Percentiles rank a stretch among this genome's conserved stretches.
These are phyloP conservation scores for Botrytis fabae DNA, from an alignment of 2,329 filamentous ascomycete species.

Conservation along the genomic window DNA sequence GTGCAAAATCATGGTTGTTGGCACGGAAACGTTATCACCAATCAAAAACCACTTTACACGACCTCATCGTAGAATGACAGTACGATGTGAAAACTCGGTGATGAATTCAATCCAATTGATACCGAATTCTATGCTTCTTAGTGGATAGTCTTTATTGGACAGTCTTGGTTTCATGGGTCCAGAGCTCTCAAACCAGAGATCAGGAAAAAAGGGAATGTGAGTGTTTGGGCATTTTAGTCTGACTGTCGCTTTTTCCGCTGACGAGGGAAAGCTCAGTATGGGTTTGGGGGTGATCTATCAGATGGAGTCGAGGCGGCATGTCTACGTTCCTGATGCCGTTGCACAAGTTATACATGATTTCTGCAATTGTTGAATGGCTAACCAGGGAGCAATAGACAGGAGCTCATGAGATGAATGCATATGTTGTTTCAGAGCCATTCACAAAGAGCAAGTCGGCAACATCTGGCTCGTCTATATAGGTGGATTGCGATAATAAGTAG, in stretches of 20 bases:
- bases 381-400: neutral
- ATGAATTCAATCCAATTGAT: neutral
- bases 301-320: neutral
- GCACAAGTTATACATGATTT: neutral
- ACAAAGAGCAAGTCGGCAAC: neutral
- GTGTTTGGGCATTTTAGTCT: neutral
- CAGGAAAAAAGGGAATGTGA: neutral
- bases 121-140: neutral
- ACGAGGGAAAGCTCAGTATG: neutral
- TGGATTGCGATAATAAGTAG: neutral
- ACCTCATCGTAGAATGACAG: neutral
- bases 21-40: conserved; percentile 22
- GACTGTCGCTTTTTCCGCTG: neutral
- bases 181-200: too few species aligned
- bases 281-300: neutral
- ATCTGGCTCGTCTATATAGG: neutral
- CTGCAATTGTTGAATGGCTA: neutral
- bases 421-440: neutral
- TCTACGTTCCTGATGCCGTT: neutral
- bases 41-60: conserved; percentile 22
- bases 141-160: neutral
- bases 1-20: conserved; percentile 17
- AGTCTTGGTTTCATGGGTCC: neutral
- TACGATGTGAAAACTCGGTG: neutral
- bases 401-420: neutral